phyloP scores from a whole-genome alignment of 768 basidiomycete genomes.

The Tylopilus vinaceipallidus region DNA sequence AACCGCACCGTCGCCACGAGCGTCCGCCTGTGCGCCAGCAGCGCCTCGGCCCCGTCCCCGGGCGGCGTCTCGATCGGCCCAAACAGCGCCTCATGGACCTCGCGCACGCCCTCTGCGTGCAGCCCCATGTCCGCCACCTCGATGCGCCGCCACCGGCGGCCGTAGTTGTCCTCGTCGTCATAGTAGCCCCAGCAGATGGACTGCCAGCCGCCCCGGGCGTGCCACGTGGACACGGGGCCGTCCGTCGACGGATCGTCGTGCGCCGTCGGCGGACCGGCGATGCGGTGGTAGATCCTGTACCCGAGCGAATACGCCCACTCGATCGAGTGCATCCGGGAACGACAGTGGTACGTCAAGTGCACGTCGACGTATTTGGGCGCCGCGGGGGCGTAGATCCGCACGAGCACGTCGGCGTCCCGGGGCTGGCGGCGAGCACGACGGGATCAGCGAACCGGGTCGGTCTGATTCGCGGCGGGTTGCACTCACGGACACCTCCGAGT shows the following conservation, averaged over 20 bases:
- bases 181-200: conserved; percentile 14
- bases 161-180: conserved; percentile 8
- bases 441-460: no score
- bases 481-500: neutral
- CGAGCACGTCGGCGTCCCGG: neutral
- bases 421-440: neutral
- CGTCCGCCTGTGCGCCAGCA: conserved; percentile 1
- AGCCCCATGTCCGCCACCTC: conserved; percentile 7
- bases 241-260: neutral
- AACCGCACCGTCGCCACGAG: conserved; percentile 7
- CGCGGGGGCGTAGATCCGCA: conserved; percentile 7
- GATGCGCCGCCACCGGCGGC: neutral
- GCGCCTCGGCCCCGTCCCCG: neutral
- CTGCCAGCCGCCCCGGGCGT: conserved; percentile 11
- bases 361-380: conserved; percentile 16
- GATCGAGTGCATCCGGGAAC: neutral
- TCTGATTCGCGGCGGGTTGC: no score
- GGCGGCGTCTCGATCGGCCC: conserved; percentile 3
- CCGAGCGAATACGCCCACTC: conserved; percentile 15
- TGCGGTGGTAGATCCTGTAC: conserved; percentile 3
- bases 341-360: conserved; percentile 13
- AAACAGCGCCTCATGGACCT: conserved; percentile 10
- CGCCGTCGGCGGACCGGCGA: neutral
- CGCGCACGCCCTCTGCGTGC: conserved; percentile 5
- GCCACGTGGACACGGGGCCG: neutral